Evolutionary conservation across 768 basidiomycete genomes (phyloP), one percentile per base, ranked within the genome.

Genomic region (Tubosaeta sp.): DNA sequence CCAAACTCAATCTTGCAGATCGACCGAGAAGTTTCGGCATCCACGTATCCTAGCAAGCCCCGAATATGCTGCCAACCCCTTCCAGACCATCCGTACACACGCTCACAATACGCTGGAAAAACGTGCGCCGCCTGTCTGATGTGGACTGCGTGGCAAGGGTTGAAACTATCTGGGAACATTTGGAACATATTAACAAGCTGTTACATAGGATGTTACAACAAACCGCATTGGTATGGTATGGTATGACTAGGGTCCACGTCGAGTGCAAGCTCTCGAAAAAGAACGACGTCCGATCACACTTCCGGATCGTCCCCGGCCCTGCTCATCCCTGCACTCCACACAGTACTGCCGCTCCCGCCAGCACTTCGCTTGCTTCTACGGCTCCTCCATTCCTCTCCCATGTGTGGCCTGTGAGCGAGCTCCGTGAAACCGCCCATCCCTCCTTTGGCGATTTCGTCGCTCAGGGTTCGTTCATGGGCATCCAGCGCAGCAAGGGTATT

Each of bases 261-360:
- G 45, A 54, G 53, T 60, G 54, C 45, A 57, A 33, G 51, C 46
- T 39, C 50, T 54, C 16, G 42, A 35, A 27, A 49, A 51, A 37
- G 45, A 52, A 49, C 22, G 39, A 48, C 9, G 6, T 39, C 27
- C 35, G 16, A 55, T 61, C 56, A 73, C 46, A 65, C 65, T 13
- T 74, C 76, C 34, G 61, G 63, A 51, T 74, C 69, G 39, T 83
- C 80, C 41, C 73, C 83, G 26, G 78, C 73, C 45, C 74, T 84
- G 58, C 83, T 82, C 84, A 88, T 84, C 31, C 89, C 89, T 46
- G 89, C 89, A 65, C 90, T 91, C 85, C 86, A 92, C 27, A 92
- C 86, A 1, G 90, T 92, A 67, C 87, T 88, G 34, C 81, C 80
- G 56, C 85, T 86, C 8, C 84, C 86, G 35, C 82, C 80, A 22